A percentile compares a stretch with the other conserved stretches of the same genome.
Conservation (phyloP, 257 asterid species). For the Nicotiana knightiana region DNA sequence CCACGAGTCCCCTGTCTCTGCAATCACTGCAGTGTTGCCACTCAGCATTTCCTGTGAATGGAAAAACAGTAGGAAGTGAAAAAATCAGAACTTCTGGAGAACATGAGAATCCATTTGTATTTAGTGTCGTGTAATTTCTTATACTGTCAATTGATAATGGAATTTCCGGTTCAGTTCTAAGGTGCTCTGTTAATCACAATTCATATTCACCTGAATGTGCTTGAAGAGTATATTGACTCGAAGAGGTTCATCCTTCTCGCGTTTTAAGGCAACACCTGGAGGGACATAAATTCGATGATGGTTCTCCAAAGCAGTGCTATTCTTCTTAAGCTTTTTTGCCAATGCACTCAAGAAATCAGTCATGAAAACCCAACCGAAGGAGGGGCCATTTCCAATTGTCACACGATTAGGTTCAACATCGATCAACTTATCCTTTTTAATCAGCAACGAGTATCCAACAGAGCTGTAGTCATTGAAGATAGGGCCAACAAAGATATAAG, state of each 20-base stretch:
- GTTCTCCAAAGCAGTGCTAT: conserved; percentile 27
- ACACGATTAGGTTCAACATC: conserved; percentile 26
- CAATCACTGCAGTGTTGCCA: conserved; percentile 23
- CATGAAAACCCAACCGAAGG: conserved; percentile 34
- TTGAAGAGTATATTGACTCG: conserved; percentile 31
- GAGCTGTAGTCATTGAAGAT: conserved; percentile 36
- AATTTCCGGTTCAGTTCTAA: not conserved
- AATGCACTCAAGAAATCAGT: conserved; percentile 21
- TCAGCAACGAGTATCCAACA: conserved; percentile 29
- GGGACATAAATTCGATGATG: conserved; percentile 27
- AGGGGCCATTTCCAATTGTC: conserved; percentile 28
- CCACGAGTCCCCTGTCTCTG: conserved; percentile 16
- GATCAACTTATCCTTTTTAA: conserved; percentile 25
- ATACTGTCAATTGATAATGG: not conserved
- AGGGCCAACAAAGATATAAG: conserved; percentile 32
- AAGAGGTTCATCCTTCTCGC: conserved; percentile 20
- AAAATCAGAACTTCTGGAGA: not conserved
- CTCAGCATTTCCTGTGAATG: conserved; percentile 25
- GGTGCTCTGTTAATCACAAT: not conserved
- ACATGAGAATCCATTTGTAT: not conserved
- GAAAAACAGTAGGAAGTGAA: not conserved
- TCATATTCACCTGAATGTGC: conserved; percentile 24
- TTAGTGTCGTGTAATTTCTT: not conserved
- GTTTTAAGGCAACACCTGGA: conserved; percentile 23
- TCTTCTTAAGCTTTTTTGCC: conserved; percentile 23